Base-by-base conservation (phyloP, 495 filamentous ascomycete genomes). In the Cercophora sp. region DNA sequence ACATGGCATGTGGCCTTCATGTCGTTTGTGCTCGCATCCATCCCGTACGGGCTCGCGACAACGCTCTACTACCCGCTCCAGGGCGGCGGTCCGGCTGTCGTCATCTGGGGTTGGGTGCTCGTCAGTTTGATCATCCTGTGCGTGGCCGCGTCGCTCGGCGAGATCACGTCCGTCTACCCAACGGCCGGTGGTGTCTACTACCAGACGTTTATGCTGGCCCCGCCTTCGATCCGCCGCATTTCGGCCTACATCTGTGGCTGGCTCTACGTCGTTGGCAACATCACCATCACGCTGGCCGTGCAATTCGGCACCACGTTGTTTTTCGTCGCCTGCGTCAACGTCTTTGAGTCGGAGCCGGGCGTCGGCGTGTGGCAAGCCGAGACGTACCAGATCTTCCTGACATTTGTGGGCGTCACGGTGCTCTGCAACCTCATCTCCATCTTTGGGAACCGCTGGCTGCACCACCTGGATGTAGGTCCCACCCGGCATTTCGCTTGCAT, bases 11-110 rank as follows among this genome's bases (percentile, higher is more conserved):
- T 79, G 47, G 76, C 76, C 20, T 80, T 80, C 66, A 80, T 80
- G 77, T 77, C 73, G 44, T 80, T 81, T 51, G 76, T 80, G 43
- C 70, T 77, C 16, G 74, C 74, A 27, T 72, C 71, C 9, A 76
- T 77, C 35, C 85, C 85, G 13, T 88, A 83, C 56, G 85, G 85
- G 35, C 75, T 86, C 25, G 81, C 79, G 57, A 87, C 85, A 25
- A 88, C 85, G 46, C 66, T 88, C 34, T 85, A 81, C 69, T 85
- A 86, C 58, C 81, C 82, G 13, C 74, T 88, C 39, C 74, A 78
- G 40, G 79, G 81, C 58, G 84, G 85, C 45, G 80, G 83, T 24
- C 78, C 81, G 6, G 83, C 82, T 4, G 79, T 79, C 44, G 80
- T 86, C 48, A 78, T 87, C 63, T 87, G 83, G 83, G 77, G 78